Conservation (phyloP, 2,329 filamentous ascomycete genomes). For the Paradendryphiella salina region DNA sequence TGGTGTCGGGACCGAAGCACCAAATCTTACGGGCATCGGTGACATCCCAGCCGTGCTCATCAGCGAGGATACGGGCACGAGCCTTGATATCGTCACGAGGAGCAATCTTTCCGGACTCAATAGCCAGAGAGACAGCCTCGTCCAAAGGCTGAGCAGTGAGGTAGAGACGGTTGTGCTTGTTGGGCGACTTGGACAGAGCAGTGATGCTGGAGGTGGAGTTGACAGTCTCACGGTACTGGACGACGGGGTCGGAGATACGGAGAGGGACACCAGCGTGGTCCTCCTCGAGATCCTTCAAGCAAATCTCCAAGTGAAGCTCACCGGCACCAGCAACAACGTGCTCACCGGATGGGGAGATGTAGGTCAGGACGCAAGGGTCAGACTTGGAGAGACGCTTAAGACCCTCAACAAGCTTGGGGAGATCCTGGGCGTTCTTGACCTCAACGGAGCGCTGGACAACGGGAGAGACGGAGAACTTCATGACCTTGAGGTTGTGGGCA, state of each 20-base stretch:
- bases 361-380: constrained; percentile 94
- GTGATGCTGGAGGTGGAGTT: constrained; percentile 83
- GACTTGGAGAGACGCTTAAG: constrained; percentile 99
- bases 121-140: constrained; percentile 88
- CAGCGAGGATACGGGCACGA: constrained; percentile 92
- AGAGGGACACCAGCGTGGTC: constrained; percentile 99
- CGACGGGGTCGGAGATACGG: constrained; percentile 96
- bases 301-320: constrained; percentile 99
- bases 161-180: constrained; percentile 99
- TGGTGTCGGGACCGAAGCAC: constrained; percentile 98
- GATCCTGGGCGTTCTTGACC: constrained; percentile 99
- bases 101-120: constrained; percentile 87
- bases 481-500: constrained; percentile 99
- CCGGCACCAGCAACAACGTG: constrained; percentile 98
- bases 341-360: constrained; percentile 90
- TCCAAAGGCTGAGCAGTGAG: constrained; percentile 86
- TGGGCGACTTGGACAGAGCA: constrained; percentile 98
- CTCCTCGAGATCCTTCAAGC: constrained; percentile 99
- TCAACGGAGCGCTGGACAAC: constrained; percentile 98
- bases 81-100: constrained; percentile 99
- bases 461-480: constrained; percentile 99
- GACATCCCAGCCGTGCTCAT: constrained; percentile 98
- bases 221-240: constrained; percentile 98
- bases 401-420: constrained; percentile 99
- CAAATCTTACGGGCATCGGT: constrained; percentile 99